Conservation (phyloP, 192 early-diverging fungal genomes). For the Obelidium mucronatum region DNA sequence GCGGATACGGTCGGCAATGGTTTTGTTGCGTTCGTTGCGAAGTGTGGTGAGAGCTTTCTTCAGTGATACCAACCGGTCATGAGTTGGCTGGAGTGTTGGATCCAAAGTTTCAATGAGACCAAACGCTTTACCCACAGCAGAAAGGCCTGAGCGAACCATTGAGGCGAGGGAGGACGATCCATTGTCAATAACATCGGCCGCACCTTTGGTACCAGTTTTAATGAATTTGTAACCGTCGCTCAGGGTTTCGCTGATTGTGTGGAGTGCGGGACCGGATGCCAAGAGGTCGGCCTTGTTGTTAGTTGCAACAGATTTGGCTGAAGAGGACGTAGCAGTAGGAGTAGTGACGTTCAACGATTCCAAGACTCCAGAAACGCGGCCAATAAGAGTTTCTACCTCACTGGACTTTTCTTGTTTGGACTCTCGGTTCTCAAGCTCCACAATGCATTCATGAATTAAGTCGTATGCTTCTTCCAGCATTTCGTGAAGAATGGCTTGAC, state of each 20-base stretch:
- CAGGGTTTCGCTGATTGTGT: constrained; percentile 20
- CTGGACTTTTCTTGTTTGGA: not conserved
- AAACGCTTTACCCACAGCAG: constrained; percentile 8
- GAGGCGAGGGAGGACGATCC: constrained; percentile 4
- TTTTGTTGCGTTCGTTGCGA: constrained; percentile 13
- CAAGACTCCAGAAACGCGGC: not conserved
- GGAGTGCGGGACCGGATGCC: constrained; percentile 3
- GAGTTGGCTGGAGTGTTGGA: constrained; percentile 25
- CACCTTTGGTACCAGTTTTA: not conserved
- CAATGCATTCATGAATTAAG: constrained; percentile 42
- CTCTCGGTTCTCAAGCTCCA: constrained; percentile 20
- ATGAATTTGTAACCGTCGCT: constrained; percentile 14
- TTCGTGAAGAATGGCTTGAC: constrained; percentile 35
- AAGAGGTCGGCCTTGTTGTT: constrained; percentile 2
- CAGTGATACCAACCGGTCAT: constrained; percentile 16
- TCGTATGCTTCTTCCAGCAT: constrained; percentile 47
- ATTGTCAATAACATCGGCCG: not conserved
- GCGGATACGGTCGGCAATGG: not conserved
- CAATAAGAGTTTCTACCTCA: not conserved
- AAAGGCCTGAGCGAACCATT: constrained; percentile 11
- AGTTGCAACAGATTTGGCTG: not conserved
- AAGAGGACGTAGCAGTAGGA: not conserved
- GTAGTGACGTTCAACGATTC: not conserved
- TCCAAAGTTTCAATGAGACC: constrained; percentile 22
- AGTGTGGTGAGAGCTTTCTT: constrained; percentile 8